Base-by-base conservation (phyloP, 768 basidiomycete genomes). In the Tricholomella constricta region DNA sequence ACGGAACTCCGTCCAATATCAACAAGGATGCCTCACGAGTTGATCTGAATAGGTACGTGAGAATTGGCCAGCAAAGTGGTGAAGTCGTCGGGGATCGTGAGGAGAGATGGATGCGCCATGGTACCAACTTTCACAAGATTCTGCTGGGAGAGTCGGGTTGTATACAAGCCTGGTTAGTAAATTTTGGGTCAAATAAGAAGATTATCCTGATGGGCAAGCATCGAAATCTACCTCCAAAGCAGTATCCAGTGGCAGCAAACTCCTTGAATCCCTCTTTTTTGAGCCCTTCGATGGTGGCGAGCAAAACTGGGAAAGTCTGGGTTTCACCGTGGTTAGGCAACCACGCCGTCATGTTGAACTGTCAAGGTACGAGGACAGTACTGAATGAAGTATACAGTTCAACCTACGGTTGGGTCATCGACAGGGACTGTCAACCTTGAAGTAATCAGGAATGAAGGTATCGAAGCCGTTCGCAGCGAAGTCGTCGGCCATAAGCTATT, bases 211-310 rank as follows among this genome's bases (percentile, higher is more conserved):
- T 22, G 14, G 10, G 12, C 17, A 7, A 10, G 2, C 10, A 10
- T 31, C 6, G 6, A 31, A 34, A 22, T 38, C 54, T 37, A 58
- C 65, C 68, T 6, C 70, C 68, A 35, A 72, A 68, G 54, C 73
- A 75, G 62, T 71, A 74, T 3, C 72, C 72, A 1, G 71, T 67
- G 3, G 70, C 63, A 0, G 62, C 71, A 32, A 76, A 67, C 40
- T 65, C 57, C 17, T 57, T 66, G 29, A 76, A 63, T 10, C 75
- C 77, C 26, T 70, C 40, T 6, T 58, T 63, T 48, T 71, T 71
- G 45, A 78, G 68, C 1, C 60, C 66, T 8, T 46, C 59, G 32
- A 73, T 62, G 31, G 72, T 63, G 11, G 63, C 64, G 54, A 74
- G 67, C 35, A 75, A 56, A 2, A 58, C 47, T 0, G 71, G 68